Base-by-base conservation (phyloP, 768 basidiomycete species). In the Steccherinum ochraceum region DNA sequence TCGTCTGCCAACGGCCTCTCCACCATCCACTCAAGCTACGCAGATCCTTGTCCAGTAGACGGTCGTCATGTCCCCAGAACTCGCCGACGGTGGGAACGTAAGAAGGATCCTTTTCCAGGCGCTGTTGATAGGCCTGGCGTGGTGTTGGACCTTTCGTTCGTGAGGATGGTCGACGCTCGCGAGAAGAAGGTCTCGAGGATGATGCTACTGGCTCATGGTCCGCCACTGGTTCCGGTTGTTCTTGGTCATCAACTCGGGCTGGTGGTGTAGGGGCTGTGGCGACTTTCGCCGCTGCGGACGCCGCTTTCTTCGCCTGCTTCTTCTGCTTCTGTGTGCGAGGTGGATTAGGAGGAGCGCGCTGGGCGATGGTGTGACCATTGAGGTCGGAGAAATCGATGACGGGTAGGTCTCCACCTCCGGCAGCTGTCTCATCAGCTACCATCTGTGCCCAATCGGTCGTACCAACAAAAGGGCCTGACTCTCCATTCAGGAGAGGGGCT, bases 11-110 rank as follows among this genome's bases (percentile, higher is more conserved):
- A 18, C 86, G 77, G 40, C 81, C 80, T 51, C 88, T 75, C 90
- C 91, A 93, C 90, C 89, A 93, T 1, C 81, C 82, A 68, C 88
- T 91, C 42, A 93, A 68, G 62, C 84, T 86, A 40, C 91, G 80
- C 40, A 90, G 67, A 54, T 89, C 83, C 65, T 89, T 89, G 67
- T 89, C 86, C 63, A 91, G 71, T 49, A 93, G 70, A 44, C 93
- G 84, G 64, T 95, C 93, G 65, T 96, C 93, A 63, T 96, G 93
- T 3, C 89, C 84, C 92, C 91, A 96, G 63, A 96, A 96, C 55
- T 85, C 86, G 49, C 93, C 93, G 20, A 94, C 87, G 21, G 83
- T 86, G 20, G 93, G 93, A 24, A 91, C 87, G 64, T 84, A 93
- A 2, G 90, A 89, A 1, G 93, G 93, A 64, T 96, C 93, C 11